phyloP scores from a whole-genome alignment of 768 basidiomycete species.

The Baorangia bicolor region DNA sequence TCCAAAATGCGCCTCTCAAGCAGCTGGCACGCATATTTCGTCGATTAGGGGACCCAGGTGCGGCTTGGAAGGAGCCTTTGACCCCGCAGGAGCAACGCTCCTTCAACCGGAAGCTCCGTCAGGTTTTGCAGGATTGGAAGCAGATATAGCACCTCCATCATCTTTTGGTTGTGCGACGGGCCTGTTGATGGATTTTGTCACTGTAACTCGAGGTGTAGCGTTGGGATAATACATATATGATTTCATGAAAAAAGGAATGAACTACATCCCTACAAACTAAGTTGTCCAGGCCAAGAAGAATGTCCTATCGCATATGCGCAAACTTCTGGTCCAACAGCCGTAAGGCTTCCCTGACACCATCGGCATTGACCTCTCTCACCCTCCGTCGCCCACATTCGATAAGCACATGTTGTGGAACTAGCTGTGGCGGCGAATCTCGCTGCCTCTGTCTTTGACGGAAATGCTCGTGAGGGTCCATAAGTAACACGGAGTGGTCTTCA shows the following conservation, averaged over 20 bases:
- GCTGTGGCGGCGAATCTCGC: constrained; percentile 44
- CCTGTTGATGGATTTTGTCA: not conserved
- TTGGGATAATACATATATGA: constrained; percentile 5
- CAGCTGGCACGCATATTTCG: constrained; percentile 48
- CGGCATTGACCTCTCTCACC: constrained; percentile 66
- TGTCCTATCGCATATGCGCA: constrained; percentile 35
- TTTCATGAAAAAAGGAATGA: not conserved
- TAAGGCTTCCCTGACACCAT: constrained; percentile 73
- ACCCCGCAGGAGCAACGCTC: constrained; percentile 35
- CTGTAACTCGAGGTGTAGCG: not conserved
- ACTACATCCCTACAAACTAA: not conserved
- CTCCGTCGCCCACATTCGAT: constrained; percentile 60
- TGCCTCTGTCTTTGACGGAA: constrained; percentile 46
- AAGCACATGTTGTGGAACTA: constrained; percentile 62
- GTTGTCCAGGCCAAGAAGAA: not conserved
- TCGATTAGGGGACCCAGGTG: constrained; percentile 15
- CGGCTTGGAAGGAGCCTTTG: constrained; percentile 20
- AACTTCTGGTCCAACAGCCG: constrained; percentile 70
- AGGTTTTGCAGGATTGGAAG: constrained; percentile 27
- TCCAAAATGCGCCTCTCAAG: constrained; percentile 44
- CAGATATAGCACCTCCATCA: constrained; percentile 4
- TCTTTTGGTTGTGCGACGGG: not conserved
- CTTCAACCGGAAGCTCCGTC: constrained; percentile 39
- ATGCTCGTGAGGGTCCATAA: constrained; percentile 54
- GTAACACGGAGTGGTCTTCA: constrained; percentile 41